phyloP scores from a whole-genome alignment of 2,329 filamentous ascomycete species.

The Aspergillus sp. region DNA sequence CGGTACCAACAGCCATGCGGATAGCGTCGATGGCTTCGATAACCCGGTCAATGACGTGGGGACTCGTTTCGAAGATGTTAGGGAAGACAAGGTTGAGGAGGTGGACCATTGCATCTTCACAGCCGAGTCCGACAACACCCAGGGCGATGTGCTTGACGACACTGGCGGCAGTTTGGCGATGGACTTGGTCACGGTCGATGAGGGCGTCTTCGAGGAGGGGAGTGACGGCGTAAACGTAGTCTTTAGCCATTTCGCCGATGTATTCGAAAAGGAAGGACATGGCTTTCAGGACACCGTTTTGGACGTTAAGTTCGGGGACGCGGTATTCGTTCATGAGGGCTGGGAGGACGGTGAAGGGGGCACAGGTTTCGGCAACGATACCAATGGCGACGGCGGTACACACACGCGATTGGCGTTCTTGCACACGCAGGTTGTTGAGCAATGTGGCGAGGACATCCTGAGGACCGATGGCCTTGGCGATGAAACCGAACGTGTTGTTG shows the following conservation, averaged over 20 bases:
- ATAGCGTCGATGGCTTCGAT: slow-evolving; percentile 97
- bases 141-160: slow-evolving; percentile 98
- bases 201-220: slow-evolving; percentile 93
- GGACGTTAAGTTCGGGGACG: slow-evolving; percentile 95
- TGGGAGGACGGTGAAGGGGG: slow-evolving; percentile 95
- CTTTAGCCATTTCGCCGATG: slow-evolving; percentile 99
- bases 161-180: slow-evolving; percentile 89
- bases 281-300: slow-evolving; percentile 96
- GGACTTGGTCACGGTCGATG: slow-evolving; percentile 95
- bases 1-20: slow-evolving; percentile 84
- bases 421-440: slow-evolving; percentile 91
- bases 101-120: slow-evolving; percentile 97
- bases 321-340: slow-evolving; percentile 99
- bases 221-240: slow-evolving; percentile 97
- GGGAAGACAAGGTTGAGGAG: slow-evolving; percentile 93
- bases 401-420: slow-evolving; percentile 95
- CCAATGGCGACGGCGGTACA: slow-evolving; percentile 98
- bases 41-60: slow-evolving; percentile 96
- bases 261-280: slow-evolving; percentile 98
- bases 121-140: slow-evolving; percentile 93
- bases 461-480: slow-evolving; percentile 96
- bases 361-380: slow-evolving; percentile 97
- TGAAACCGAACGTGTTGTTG: slow-evolving; percentile 99
- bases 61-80: slow-evolving; percentile 95
- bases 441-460: slow-evolving; percentile 94